These are phyloP conservation scores for Globisporangium yorkense DNA, from an alignment of 352 stramenopile genomes.

Conservation along the genomic window DNA sequence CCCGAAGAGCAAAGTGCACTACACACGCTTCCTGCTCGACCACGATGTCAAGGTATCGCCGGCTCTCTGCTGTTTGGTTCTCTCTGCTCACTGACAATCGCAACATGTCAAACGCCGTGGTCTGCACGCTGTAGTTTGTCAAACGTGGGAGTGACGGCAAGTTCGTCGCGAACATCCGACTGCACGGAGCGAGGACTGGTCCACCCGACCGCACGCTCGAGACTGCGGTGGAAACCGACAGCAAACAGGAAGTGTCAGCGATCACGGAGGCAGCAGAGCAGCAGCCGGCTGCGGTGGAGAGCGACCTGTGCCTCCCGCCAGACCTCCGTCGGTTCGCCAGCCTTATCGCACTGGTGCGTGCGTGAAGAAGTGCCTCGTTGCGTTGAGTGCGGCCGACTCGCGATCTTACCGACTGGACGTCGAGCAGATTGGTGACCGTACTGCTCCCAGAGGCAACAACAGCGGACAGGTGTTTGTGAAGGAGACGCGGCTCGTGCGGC, in stretches of 20 bases:
- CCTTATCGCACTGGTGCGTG: slow-evolving; percentile 30
- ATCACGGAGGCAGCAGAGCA: neutral
- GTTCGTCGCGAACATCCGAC: slow-evolving; percentile 54
- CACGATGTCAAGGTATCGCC: slow-evolving; percentile 41
- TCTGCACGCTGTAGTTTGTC: slow-evolving; percentile 30
- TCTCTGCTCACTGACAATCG: too few relatives aligned
- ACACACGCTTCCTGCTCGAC: slow-evolving; percentile 67
- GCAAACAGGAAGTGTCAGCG: neutral
- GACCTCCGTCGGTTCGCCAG: slow-evolving; percentile 25
- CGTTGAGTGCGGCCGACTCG: neutral
- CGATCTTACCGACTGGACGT: neutral
- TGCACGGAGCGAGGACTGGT: slow-evolving; percentile 5
- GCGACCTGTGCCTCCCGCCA: neutral
- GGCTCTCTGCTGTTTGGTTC: slow-evolving; percentile 25
- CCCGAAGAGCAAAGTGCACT: slow-evolving; percentile 44
- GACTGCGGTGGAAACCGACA: neutral
- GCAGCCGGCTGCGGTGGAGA: neutral
- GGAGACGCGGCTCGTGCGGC: slow-evolving; percentile 37
- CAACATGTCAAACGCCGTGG: slow-evolving; percentile 15
- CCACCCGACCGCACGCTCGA: neutral
- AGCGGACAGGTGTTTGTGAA: slow-evolving; percentile 24
- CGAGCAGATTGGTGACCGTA: neutral
- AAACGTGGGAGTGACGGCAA: slow-evolving; percentile 39
- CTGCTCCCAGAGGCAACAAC: neutral
- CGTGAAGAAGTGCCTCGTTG: neutral